Conservation (phyloP, 202 grass and related monocot species). For the Panicum virgatum region DNA sequence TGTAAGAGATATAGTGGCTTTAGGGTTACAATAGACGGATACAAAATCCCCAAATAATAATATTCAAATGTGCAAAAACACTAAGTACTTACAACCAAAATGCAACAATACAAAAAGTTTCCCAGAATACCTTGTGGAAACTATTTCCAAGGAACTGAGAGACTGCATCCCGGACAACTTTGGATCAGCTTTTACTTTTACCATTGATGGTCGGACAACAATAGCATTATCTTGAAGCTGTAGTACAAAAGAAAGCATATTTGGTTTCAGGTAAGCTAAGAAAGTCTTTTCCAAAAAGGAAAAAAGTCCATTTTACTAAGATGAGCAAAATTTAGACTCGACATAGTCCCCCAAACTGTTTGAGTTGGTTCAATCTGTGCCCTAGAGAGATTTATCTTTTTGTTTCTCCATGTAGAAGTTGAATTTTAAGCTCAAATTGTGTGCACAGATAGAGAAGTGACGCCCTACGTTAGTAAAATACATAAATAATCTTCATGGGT, state of each 20-base stretch:
- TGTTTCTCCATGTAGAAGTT: too few species aligned
- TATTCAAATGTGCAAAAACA: neutral
- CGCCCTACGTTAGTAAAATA: too few species aligned
- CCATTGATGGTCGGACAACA: conserved; percentile 63
- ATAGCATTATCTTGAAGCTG: conserved; percentile 67
- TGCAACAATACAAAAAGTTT: conserved; percentile 8
- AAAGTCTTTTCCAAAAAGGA: neutral
- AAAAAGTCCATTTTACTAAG: too few species aligned
- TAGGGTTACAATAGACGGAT: neutral
- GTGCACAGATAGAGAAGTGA: too few species aligned
- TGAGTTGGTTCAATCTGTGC: too few species aligned
- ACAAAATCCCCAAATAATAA: neutral
- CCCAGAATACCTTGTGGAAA: conserved; percentile 58
- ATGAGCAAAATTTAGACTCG: too few species aligned
- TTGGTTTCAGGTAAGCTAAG: conserved; percentile 16
- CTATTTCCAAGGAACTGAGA: conserved; percentile 27
- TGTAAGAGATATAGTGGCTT: neutral
- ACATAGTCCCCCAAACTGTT: too few species aligned
- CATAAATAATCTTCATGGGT: too few species aligned
- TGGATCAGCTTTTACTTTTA: conserved; percentile 50
- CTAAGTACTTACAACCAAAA: neutral
- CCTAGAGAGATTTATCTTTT: too few species aligned
- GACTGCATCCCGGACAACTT: neutral
- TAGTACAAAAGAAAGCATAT: conserved; percentile 33
- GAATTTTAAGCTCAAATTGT: too few species aligned